Evolutionary conservation across 1,284 basidiomycete species (phyloP).

Genomic region (Grifola frondosa): DNA sequence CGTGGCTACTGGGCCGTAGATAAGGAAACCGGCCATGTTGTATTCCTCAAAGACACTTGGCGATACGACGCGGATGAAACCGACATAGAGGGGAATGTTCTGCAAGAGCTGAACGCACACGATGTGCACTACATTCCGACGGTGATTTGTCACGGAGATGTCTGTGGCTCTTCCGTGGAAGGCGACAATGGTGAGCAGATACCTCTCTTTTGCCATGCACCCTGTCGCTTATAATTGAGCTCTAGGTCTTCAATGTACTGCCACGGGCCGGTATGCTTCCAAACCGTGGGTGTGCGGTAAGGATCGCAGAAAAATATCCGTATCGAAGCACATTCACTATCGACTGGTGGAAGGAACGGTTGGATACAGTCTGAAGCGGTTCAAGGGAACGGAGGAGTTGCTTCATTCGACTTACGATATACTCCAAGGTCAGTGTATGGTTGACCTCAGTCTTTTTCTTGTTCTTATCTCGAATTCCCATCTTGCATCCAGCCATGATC

Average conservation of each 20-base stretch:
- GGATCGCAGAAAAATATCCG: not conserved
- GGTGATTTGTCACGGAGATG: slow-evolving; percentile 11
- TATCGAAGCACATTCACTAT: slow-evolving; percentile 1
- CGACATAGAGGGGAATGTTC: slow-evolving; percentile 4
- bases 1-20: slow-evolving; percentile 11
- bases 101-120: slow-evolving; percentile 4
- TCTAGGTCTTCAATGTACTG: not conserved
- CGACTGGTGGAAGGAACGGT: not conserved
- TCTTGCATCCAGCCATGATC: slow-evolving; percentile 6
- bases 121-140: slow-evolving; percentile 8
- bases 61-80: not conserved
- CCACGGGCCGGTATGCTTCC: not conserved
- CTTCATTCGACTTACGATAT: not conserved
- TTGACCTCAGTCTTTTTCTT: too few relatives aligned
- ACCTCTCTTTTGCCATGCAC: too few relatives aligned
- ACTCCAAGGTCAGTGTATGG: not conserved
- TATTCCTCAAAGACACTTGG: slow-evolving; percentile 14
- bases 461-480: too few relatives aligned
- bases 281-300: not conserved
- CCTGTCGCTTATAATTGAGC: too few relatives aligned
- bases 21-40: not conserved
- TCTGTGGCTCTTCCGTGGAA: too few relatives aligned
- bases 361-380: not conserved
- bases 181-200: too few relatives aligned
- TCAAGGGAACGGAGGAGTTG: slow-evolving; percentile 1